phyloP scores from a whole-genome alignment of 2,329 filamentous ascomycete species.

The Ophiostoma pallidulum region DNA sequence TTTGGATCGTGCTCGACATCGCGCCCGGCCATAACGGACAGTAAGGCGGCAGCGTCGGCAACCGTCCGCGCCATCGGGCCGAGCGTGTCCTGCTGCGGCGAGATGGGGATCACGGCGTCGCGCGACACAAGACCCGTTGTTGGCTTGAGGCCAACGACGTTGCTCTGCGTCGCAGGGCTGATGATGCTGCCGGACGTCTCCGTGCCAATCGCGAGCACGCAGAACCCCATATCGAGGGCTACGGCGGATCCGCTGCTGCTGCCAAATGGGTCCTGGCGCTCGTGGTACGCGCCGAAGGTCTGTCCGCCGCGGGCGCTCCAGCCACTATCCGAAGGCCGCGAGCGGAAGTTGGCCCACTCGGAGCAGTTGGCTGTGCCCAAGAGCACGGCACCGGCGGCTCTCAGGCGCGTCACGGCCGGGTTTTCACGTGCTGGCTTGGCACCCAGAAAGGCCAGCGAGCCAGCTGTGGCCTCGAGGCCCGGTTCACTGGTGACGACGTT shows the following conservation, averaged over 20 bases:
- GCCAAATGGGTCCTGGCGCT: slow-evolving; percentile 36
- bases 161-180: slow-evolving; percentile 43
- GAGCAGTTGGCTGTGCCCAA: slow-evolving; percentile 15
- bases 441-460: slow-evolving; percentile 49
- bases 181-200: slow-evolving; percentile 59
- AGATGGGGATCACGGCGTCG: slow-evolving; percentile 56
- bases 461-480: slow-evolving; percentile 38
- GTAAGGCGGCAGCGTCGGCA: slow-evolving; percentile 51
- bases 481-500: slow-evolving; percentile 54
- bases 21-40: slow-evolving; percentile 53
- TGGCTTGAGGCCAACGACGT: slow-evolving; percentile 59
- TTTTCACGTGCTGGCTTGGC: slow-evolving; percentile 19
- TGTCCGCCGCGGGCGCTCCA: slow-evolving; percentile 17
- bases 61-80: slow-evolving; percentile 57
- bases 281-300: slow-evolving; percentile 14
- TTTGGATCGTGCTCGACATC: slow-evolving; percentile 55
- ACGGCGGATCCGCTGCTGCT: slow-evolving; percentile 55
- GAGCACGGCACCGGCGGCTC: slow-evolving; percentile 12
- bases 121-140: slow-evolving; percentile 57
- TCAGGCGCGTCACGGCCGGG: slow-evolving; percentile 7
- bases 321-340: slow-evolving; percentile 13
- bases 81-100: slow-evolving; percentile 54
- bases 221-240: slow-evolving; percentile 48
- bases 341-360: slow-evolving; percentile 16
- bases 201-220: slow-evolving; percentile 49